Percentiles rank a stretch among this genome's conserved stretches.
phyloP scores from a whole-genome alignment of 805 yeast genomes.

The Saturnispora gosingensis region DNA sequence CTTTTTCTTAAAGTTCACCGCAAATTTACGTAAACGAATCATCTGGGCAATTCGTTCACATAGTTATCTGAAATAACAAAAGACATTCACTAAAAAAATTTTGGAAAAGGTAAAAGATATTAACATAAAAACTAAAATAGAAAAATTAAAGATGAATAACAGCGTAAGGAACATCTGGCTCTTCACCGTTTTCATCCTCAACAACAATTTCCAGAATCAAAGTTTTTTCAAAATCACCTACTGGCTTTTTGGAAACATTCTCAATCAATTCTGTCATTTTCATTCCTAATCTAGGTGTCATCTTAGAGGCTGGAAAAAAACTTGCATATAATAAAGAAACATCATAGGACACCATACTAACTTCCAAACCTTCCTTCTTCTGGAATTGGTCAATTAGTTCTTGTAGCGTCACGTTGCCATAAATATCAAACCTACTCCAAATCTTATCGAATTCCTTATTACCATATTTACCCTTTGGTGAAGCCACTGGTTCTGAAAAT shows the following conservation, averaged over 20 bases:
- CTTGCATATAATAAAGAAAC: constrained; percentile 86
- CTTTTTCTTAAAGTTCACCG: too few relatives aligned
- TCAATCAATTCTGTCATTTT: constrained; percentile 70
- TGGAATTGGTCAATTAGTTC: constrained; percentile 42
- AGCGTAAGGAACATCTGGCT: constrained; percentile 88
- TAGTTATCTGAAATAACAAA: background rate
- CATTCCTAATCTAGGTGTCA: constrained; percentile 64
- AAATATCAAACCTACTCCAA: constrained; percentile 89
- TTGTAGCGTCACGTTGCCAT: constrained; percentile 55
- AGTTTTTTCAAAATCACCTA: constrained; percentile 64
- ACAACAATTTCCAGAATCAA: constrained; percentile 85
- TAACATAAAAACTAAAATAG: background rate
- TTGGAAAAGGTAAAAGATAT: background rate
- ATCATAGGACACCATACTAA: constrained; percentile 87
- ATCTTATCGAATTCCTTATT: constrained; percentile 72
- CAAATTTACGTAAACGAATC: too few relatives aligned
- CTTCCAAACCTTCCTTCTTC: constrained; percentile 73
- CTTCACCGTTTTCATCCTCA: constrained; percentile 89
- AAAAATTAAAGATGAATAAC: constrained; percentile 41
- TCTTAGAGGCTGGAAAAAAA: constrained; percentile 77
- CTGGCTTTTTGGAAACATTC: constrained; percentile 74
- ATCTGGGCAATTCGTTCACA: too few relatives aligned
- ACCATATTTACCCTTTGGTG: constrained; percentile 76
- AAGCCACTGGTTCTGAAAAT: constrained; percentile 89
- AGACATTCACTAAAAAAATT: background rate